Conservation (phyloP, 768 basidiomycete genomes). For the Lactarius pseudohatsudake region DNA sequence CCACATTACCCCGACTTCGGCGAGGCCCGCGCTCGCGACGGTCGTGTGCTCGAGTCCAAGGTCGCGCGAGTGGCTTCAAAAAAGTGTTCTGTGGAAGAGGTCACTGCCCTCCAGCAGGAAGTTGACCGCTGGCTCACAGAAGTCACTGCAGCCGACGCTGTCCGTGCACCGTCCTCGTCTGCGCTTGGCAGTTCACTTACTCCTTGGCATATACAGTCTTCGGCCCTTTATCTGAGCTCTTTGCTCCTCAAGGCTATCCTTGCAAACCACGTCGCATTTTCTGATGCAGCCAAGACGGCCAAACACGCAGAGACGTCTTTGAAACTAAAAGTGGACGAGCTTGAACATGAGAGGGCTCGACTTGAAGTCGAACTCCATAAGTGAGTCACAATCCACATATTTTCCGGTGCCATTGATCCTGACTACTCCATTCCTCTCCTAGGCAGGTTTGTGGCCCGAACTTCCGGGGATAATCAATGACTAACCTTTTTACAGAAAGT, state of each 20-base stretch:
- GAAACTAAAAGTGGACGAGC: constrained; percentile 65
- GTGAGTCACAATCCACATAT: constrained; percentile 44
- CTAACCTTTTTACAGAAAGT: constrained; percentile 25
- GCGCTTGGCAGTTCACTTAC: constrained; percentile 19
- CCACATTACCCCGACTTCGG: constrained; percentile 30
- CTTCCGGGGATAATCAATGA: neutral
- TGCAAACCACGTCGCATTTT: constrained; percentile 78
- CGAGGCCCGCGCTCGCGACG: constrained; percentile 45
- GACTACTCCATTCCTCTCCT: neutral
- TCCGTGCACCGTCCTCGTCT: constrained; percentile 41
- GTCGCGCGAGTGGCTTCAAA: constrained; percentile 76
- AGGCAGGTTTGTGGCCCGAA: constrained; percentile 26
- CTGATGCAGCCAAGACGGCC: constrained; percentile 68
- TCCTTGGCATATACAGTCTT: constrained; percentile 42
- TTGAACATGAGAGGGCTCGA: constrained; percentile 55
- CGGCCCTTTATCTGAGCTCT: constrained; percentile 72
- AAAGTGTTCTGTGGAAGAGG: constrained; percentile 88
- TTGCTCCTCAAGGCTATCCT: constrained; percentile 80
- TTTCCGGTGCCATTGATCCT: constrained; percentile 11
- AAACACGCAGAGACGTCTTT: constrained; percentile 61
- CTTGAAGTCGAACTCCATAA: constrained; percentile 70
- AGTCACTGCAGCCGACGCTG: constrained; percentile 62
- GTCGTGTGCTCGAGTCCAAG: constrained; percentile 71
- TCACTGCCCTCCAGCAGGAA: constrained; percentile 73
- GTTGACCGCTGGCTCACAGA: constrained; percentile 71